Conservation (phyloP, 805 yeast genomes). For the Zygotorulaspora chibaensis region DNA sequence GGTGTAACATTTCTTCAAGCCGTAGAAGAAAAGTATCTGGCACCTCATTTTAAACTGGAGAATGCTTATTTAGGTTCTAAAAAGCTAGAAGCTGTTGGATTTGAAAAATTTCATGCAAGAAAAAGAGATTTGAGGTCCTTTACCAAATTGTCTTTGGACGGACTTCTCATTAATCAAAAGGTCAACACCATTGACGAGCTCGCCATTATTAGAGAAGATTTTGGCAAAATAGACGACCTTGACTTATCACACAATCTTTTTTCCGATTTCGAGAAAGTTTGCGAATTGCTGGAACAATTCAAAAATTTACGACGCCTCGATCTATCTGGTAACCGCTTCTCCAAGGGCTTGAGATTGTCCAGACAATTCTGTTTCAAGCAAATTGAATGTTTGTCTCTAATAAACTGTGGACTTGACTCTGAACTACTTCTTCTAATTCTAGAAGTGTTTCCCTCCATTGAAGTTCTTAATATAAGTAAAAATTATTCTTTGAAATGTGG, state of each 20-base stretch:
- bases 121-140: conserved; percentile 47
- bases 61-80: conserved; percentile 52
- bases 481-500: conserved; percentile 17
- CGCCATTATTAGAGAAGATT: not conserved
- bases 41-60: conserved; percentile 28
- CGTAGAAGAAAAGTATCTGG: conserved; percentile 45
- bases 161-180: conserved; percentile 35
- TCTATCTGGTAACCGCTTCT: conserved; percentile 47
- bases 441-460: conserved; percentile 37
- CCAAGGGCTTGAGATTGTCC: not conserved
- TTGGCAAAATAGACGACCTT: conserved; percentile 36
- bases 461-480: conserved; percentile 26
- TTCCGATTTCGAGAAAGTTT: conserved; percentile 37
- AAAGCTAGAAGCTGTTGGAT: conserved; percentile 58
- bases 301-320: conserved; percentile 41
- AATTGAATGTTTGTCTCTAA: conserved; percentile 22
- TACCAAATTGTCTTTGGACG: conserved; percentile 47
- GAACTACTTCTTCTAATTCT: conserved; percentile 11
- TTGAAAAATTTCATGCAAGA: conserved; percentile 48
- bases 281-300: conserved; percentile 37
- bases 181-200: not conserved
- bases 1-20: conserved; percentile 44
- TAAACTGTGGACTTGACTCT: conserved; percentile 20
- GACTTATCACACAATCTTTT: conserved; percentile 63
- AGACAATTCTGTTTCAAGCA: conserved; percentile 2